Conservation (phyloP, 495 filamentous ascomycete species). For the Penicillium angulare region DNA sequence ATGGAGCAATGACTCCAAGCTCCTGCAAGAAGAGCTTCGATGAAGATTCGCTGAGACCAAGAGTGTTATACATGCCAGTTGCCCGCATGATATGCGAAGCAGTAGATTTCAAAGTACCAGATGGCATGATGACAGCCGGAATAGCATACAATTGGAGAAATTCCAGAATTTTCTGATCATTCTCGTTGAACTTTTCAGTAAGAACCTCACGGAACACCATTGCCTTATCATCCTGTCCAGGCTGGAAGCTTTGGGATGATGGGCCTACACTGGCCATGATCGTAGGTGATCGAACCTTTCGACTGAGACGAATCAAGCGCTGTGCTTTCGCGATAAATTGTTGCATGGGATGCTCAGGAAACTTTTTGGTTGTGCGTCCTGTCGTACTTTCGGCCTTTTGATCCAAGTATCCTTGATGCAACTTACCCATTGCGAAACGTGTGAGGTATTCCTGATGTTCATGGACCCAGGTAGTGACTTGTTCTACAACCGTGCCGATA, state of each 20-base stretch:
- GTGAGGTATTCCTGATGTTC: constrained; percentile 52
- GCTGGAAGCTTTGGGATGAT: constrained; percentile 38
- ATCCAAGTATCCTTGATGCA: neutral
- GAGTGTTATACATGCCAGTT: constrained; percentile 63
- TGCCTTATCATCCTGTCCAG: constrained; percentile 29
- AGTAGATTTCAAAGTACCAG: constrained; percentile 54
- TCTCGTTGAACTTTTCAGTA: constrained; percentile 32
- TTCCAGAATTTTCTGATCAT: constrained; percentile 60
- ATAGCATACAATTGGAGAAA: constrained; percentile 64
- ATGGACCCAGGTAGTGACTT: constrained; percentile 56
- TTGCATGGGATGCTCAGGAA: constrained; percentile 39
- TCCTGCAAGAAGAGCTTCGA: constrained; percentile 80
- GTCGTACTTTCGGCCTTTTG: neutral
- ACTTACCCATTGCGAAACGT: constrained; percentile 24
- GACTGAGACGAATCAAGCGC: constrained; percentile 62
- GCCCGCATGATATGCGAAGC: constrained; percentile 72
- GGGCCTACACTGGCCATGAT: constrained; percentile 52
- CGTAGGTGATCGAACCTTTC: constrained; percentile 60
- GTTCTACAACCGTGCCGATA: constrained; percentile 40
- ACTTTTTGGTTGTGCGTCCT: neutral
- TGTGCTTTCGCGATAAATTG: constrained; percentile 66
- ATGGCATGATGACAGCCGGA: constrained; percentile 49
- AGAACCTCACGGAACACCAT: constrained; percentile 42
- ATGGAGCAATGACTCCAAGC: constrained; percentile 75
- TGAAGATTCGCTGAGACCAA: constrained; percentile 51